These are phyloP conservation scores for Flaveria floridana DNA, from an alignment of 140 eudicot genomes.

Conservation along the genomic window DNA sequence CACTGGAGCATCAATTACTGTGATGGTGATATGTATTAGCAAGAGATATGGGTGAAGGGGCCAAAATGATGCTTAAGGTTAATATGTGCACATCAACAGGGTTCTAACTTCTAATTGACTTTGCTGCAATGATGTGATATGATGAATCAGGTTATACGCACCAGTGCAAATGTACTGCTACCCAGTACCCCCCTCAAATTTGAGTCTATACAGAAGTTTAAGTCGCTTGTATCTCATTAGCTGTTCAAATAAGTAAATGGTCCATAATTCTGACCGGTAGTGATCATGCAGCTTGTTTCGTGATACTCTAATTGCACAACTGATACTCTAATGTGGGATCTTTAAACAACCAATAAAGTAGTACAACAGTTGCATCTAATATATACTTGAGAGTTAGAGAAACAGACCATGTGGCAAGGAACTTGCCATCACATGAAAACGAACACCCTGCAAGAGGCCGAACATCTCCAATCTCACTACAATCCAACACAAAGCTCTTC, in stretches of 20 bases:
- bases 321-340: neutral
- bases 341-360: neutral
- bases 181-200: too few species aligned
- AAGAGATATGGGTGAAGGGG: neutral
- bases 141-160: neutral
- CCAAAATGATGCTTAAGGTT: neutral
- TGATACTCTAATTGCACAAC: too few species aligned
- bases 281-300: too few species aligned
- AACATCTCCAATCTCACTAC: constrained; percentile 89
- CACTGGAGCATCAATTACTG: neutral
- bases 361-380: neutral
- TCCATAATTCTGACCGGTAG: too few species aligned
- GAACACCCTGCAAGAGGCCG: constrained; percentile 88
- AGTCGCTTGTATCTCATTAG: too few species aligned
- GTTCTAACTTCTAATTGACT: neutral
- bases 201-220: too few species aligned
- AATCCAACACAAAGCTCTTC: constrained; percentile 51
- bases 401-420: constrained; percentile 86
- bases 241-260: too few species aligned
- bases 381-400: neutral
- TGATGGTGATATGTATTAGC: neutral
- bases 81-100: neutral
- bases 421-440: constrained; percentile 59
- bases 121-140: neutral
- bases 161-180: neutral